These are phyloP conservation scores for Crucibulum laeve DNA, from an alignment of 768 basidiomycete genomes.

Conservation along the genomic window DNA sequence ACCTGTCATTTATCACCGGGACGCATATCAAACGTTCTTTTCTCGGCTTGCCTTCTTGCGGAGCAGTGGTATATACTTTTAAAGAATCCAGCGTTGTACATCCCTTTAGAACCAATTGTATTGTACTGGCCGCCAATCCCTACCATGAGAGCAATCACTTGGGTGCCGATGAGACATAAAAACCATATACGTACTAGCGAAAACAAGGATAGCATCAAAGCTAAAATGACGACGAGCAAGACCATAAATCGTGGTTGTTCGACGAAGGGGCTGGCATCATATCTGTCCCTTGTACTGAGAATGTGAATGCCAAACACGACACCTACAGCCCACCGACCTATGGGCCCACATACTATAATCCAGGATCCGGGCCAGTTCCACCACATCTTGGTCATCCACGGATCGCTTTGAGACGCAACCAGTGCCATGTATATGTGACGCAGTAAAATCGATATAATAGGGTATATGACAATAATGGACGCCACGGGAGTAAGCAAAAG, in stretches of 20 bases:
- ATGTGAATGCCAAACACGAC: constrained; percentile 28
- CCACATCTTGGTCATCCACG: constrained; percentile 28
- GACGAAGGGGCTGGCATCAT: constrained; percentile 22
- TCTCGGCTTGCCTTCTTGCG: background rate
- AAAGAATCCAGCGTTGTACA: constrained; percentile 29
- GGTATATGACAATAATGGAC: constrained; percentile 21
- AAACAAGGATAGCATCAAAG: constrained; percentile 27
- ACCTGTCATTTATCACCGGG: too few species aligned
- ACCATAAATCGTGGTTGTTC: constrained; percentile 33
- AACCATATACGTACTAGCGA: constrained; percentile 23
- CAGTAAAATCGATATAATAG: constrained; percentile 19
- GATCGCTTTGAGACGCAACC: constrained; percentile 19
- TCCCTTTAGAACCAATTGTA: constrained; percentile 23
- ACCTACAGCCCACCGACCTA: constrained; percentile 37
- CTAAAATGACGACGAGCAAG: constrained; percentile 17
- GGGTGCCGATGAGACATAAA: background rate
- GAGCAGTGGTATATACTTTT: constrained; percentile 3
- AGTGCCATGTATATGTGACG: constrained; percentile 24
- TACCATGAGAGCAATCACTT: constrained; percentile 7
- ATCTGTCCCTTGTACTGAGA: constrained; percentile 13
- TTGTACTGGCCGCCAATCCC: constrained; percentile 23
- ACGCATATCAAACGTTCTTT: background rate
- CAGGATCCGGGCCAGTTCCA: constrained; percentile 42
- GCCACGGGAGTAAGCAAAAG: constrained; percentile 26
- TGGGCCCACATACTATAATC: constrained; percentile 37